Conservation (phyloP, 2,329 filamentous ascomycete genomes). For the Aspergillus sp. region DNA sequence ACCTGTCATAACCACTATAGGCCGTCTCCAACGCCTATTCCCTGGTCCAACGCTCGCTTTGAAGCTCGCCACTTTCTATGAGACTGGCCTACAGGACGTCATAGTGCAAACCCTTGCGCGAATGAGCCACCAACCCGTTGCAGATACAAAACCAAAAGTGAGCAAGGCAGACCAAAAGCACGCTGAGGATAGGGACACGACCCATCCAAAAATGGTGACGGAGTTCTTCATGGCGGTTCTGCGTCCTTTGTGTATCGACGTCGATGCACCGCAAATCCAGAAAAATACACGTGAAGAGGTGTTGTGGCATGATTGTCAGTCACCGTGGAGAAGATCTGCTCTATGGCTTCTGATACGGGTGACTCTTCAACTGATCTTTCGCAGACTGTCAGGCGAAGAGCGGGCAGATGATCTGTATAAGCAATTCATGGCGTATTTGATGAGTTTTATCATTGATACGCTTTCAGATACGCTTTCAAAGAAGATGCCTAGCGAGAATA, state of each 20-base stretch:
- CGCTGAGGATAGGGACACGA: slow-evolving; percentile 43
- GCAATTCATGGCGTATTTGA: slow-evolving; percentile 42
- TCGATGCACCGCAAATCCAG: slow-evolving; percentile 25
- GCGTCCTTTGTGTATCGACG: slow-evolving; percentile 28
- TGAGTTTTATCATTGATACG: slow-evolving; percentile 29
- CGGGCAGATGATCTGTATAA: slow-evolving; percentile 38
- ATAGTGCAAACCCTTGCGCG: slow-evolving; percentile 27
- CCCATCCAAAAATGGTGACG: slow-evolving; percentile 44
- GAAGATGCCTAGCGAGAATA: slow-evolving; percentile 3
- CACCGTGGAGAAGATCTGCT: slow-evolving; percentile 46
- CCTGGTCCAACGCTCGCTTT: slow-evolving; percentile 36
- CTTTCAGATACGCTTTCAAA: slow-evolving; percentile 21
- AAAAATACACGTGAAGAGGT: slow-evolving; percentile 52
- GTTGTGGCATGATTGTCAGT: slow-evolving; percentile 28
- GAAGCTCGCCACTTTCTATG: slow-evolving; percentile 10
- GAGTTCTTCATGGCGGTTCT: slow-evolving; percentile 44
- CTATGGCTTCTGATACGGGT: slow-evolving; percentile 48
- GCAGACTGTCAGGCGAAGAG: neutral
- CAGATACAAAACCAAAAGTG: slow-evolving; percentile 26
- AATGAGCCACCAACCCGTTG: slow-evolving; percentile 28
- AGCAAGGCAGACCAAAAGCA: slow-evolving; percentile 32
- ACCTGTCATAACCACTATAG: slow-evolving; percentile 29
- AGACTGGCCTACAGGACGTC: slow-evolving; percentile 16
- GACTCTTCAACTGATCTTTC: slow-evolving; percentile 9
- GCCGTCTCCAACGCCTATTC: slow-evolving; percentile 39